Base-by-base conservation (phyloP, 2,329 filamentous ascomycete genomes). In the Fusarium brachygibbosum region DNA sequence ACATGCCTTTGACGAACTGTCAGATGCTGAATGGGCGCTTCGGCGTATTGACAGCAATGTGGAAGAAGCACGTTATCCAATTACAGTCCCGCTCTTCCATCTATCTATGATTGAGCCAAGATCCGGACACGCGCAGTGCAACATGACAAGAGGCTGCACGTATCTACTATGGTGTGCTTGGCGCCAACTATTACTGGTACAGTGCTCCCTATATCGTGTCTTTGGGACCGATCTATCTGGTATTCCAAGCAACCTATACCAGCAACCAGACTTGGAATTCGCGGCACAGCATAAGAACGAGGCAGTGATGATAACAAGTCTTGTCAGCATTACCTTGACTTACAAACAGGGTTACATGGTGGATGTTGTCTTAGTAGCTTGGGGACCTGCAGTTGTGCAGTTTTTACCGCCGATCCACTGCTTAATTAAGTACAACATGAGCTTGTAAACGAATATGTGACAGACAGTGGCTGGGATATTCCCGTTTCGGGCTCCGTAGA, bases 41-140 rank as follows among this genome's bases (percentile, higher is more conserved):
- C 48, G 41, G 41, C 32, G 35, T 69, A 51, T 50, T 37, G 58
- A 34, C 42, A 49, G 38, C 31, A 25, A 54, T 50, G 54, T 48
- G 44, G 23, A 34, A 35, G 40, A 50, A 44, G 35, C 34, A 63
- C 52, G 34, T 7, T 41, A 53, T 48, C 66, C 66, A 69, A 69
- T 66, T 66, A 72, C 70, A 70, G 54, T 37, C 21, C 53, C 40
- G 37, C 40, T 48, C 44, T 64, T 61, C 54, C 48, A 69, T 48
- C 53, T 68, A 58, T 69, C 65, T 58, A 58, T 70, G 70, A 68
- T 59, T 54, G 55, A 70, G 66, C 62, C 71, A 73, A 69, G 63
- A 70, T 74, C 66, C 52, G 41, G 42, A 60, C 60, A 57, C 67
- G 65, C 44, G 68, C 64, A 65, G 71, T 74, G 63, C 66, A 67